Conservation (phyloP, 2,329 filamentous ascomycete species). For the Pleurostoma richardsiae region DNA sequence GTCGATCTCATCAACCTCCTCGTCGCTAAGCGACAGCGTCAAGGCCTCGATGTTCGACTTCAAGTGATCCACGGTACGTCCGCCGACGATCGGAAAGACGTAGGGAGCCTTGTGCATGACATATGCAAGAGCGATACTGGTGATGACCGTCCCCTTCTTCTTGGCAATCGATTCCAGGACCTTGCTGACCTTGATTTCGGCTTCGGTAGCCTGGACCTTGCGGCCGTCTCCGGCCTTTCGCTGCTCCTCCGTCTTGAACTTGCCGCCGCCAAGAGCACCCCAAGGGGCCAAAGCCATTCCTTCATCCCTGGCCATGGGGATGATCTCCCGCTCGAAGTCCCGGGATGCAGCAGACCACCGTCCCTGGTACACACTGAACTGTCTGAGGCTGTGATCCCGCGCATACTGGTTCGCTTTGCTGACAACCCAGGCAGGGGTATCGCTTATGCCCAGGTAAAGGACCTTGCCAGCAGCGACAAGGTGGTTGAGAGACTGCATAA, state of each 20-base stretch:
- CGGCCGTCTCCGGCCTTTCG: conserved; percentile 27
- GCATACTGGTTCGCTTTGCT: conserved; percentile 34
- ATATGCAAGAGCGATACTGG: conserved; percentile 61
- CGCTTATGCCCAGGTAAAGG: conserved; percentile 55
- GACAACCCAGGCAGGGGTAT: conserved; percentile 67
- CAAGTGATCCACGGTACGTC: conserved; percentile 64
- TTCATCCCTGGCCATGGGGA: conserved; percentile 59
- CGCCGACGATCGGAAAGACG: conserved; percentile 70
- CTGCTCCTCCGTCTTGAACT: conserved; percentile 25
- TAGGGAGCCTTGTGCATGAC: conserved; percentile 67
- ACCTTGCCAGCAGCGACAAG: conserved; percentile 49
- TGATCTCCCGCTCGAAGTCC: conserved; percentile 65
- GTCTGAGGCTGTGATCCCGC: conserved; percentile 51
- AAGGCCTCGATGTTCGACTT: conserved; percentile 66
- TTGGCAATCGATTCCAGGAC: conserved; percentile 44
- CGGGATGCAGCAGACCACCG: conserved; percentile 52
- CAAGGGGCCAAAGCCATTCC: conserved; percentile 54
- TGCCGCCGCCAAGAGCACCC: conserved; percentile 41
- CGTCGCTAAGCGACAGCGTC: conserved; percentile 48
- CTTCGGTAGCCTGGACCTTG: conserved; percentile 35
- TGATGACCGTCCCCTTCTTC: conserved; percentile 35
- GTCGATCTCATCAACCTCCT: conserved; percentile 66
- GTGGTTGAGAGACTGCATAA: conserved; percentile 55
- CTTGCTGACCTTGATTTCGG: conserved; percentile 45
- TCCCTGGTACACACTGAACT: conserved; percentile 62